Base-by-base conservation (phyloP, 805 yeast genomes). In the Pichia californica region DNA sequence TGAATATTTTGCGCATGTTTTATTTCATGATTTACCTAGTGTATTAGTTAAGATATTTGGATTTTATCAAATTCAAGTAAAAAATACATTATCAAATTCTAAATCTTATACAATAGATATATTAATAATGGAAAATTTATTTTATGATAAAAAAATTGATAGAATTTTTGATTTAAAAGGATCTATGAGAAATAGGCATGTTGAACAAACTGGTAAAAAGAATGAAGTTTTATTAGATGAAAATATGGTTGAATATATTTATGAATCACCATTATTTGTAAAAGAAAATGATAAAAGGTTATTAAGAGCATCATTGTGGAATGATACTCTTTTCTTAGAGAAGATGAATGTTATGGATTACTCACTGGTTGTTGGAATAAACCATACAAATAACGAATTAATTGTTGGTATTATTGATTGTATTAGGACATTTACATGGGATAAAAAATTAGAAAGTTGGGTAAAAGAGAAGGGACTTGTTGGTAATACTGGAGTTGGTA, bases 261-360 rank as follows among this genome's bases (percentile, higher is more conserved):
- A 88, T 57, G 99, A 93, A 60, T 83, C 94, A 20, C 99, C 99
- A 0, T 74, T 93, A 30, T 94, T 88, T 69, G 95, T 93, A 6
- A 71, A 91, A 46, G 97, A 91, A 55, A 89, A 88, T 54, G 91
- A 88, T 58, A 93, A 93, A 58, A 81, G 85, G 53, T 65, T 88
- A 31, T 62, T 93, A 38, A 68, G 96, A 37, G 91, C 96, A 0
- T 89, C 96, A 0, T 65, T 93, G 25, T 93, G 95, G 83, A 93
- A 94, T 57, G 99, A 93, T 56, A 93, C 98, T 0, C 68, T 93
- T 14, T 94, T 93, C 59, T 67, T 93, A 42, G 88, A 95, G 3
- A 93, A 94, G 56, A 87, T 93, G 95, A 95, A 93, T 58, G 98
- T 93, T 6, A 93, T 93, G 99, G 99, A 93, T 62, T 93, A 93